A percentile compares a stretch with the other conserved stretches of the same genome.
phyloP scores from a whole-genome alignment of 345 rosid genomes.

The Lepidium didymum region DNA sequence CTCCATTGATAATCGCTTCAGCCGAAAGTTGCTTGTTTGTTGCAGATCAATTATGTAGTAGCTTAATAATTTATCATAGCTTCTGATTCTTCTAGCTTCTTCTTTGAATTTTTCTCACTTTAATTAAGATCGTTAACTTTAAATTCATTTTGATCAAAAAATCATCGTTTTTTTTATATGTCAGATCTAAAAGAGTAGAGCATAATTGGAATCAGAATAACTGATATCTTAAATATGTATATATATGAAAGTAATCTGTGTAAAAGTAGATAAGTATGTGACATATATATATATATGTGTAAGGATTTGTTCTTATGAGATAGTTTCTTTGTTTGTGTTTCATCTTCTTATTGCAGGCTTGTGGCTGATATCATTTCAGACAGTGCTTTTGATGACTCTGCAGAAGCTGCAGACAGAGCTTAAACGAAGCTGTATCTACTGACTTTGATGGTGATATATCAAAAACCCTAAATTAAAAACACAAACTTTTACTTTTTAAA shows the following conservation, averaged over 20 bases:
- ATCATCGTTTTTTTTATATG: background rate
- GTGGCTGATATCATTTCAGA: constrained; percentile 44
- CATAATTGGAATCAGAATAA: constrained; percentile 4
- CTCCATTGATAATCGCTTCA: constrained; percentile 14
- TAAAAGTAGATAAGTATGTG: constrained; percentile 16
- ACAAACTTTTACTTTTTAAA: constrained; percentile 22
- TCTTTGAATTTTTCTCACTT: background rate
- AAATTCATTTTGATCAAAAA: background rate
- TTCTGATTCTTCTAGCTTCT: constrained; percentile 12
- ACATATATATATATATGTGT: background rate
- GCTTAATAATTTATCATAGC: constrained; percentile 11
- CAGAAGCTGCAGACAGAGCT: constrained; percentile 46
- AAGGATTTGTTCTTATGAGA: constrained; percentile 24
- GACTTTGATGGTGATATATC: constrained; percentile 83
- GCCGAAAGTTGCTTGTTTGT: constrained; percentile 12
- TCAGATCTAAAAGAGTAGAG: constrained; percentile 27
- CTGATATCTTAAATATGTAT: constrained; percentile 6
- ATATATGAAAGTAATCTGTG: background rate
- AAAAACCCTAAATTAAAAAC: constrained; percentile 36
- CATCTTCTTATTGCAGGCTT: constrained; percentile 38
- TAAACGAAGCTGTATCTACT: constrained; percentile 49
- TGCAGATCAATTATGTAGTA: background rate
- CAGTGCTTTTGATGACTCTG: constrained; percentile 55
- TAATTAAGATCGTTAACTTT: background rate
- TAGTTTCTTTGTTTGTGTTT: constrained; percentile 20